phyloP scores from a whole-genome alignment of 768 basidiomycete genomes.

The Ramaria sp. region DNA sequence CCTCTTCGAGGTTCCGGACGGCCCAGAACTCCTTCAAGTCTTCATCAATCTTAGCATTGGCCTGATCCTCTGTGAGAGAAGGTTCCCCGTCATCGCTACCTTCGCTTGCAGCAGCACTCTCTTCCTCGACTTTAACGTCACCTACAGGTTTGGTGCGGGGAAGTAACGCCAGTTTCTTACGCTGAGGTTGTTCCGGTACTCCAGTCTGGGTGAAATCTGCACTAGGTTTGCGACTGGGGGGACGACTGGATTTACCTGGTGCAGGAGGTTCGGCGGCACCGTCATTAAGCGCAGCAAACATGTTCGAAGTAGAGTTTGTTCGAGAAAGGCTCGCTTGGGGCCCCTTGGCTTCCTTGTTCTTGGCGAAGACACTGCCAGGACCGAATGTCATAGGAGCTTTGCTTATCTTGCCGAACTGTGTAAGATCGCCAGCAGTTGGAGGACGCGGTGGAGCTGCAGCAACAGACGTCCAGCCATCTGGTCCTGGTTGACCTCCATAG shows the following conservation, averaged over 20 bases:
- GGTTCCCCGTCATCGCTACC: slow-evolving; percentile 19
- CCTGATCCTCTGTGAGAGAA: slow-evolving; percentile 56
- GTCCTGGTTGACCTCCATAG: slow-evolving; percentile 35
- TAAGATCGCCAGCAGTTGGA: slow-evolving; percentile 75
- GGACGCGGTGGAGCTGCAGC: slow-evolving; percentile 40
- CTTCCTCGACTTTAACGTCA: slow-evolving; percentile 21
- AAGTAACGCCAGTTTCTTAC: slow-evolving; percentile 61
- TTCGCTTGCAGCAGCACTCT: slow-evolving; percentile 37
- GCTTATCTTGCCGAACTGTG: slow-evolving; percentile 81
- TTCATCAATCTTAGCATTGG: slow-evolving; percentile 65
- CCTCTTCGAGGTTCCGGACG: slow-evolving; percentile 77
- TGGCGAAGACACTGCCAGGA: slow-evolving; percentile 73
- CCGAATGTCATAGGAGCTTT: slow-evolving; percentile 70
- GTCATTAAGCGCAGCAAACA: slow-evolving; percentile 73
- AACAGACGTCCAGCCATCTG: slow-evolving; percentile 81
- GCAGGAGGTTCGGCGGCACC: slow-evolving; percentile 33
- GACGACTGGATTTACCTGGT: slow-evolving; percentile 36
- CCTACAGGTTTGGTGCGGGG: slow-evolving; percentile 64
- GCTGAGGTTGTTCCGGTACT: slow-evolving; percentile 40
- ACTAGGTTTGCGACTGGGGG: slow-evolving; percentile 39
- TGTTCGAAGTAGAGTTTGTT: slow-evolving; percentile 70
- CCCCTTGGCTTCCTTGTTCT: slow-evolving; percentile 51
- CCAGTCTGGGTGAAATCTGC: slow-evolving; percentile 37
- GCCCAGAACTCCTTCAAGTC: slow-evolving; percentile 82
- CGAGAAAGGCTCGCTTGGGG: slow-evolving; percentile 59